These are phyloP conservation scores for Backusella liffmaniae DNA, from an alignment of 192 early-diverging fungal species.

Conservation along the genomic window DNA sequence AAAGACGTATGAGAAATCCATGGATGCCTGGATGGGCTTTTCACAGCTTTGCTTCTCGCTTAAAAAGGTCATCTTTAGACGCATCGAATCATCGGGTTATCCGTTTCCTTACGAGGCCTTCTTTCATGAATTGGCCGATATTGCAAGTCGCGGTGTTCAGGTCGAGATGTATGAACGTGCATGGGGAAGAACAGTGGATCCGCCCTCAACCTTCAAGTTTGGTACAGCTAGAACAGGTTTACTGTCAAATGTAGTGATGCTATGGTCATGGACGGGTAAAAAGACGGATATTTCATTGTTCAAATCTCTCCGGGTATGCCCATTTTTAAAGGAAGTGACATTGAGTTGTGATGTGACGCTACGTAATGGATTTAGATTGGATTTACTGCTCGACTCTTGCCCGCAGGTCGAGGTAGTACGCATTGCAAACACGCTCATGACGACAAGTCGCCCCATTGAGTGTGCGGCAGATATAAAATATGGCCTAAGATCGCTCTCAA, in stretches of 20 bases:
- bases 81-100: neutral
- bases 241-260: neutral
- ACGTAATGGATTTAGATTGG: neutral
- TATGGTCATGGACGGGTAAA: conserved; percentile 13
- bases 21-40: conserved; percentile 19
- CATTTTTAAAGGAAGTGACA: neutral
- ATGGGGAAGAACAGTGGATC: conserved; percentile 1
- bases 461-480: neutral
- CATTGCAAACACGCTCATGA: neutral
- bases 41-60: conserved; percentile 1
- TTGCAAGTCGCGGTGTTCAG: neutral
- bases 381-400: neutral
- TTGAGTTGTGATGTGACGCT: conserved; percentile 1
- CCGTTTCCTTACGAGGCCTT: conserved; percentile 13
- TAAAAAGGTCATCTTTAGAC: conserved; percentile 2
- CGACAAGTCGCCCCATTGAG: neutral
- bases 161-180: conserved; percentile 3
- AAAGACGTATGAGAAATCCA: conserved; percentile 1
- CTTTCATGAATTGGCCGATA: conserved; percentile 4
- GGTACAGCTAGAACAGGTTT: neutral
- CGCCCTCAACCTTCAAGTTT: neutral
- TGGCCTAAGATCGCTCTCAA: neutral
- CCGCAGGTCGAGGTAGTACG: neutral
- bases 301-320: neutral
- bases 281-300: conserved; percentile 8